Evolutionary conservation across 2,329 filamentous ascomycete species (phyloP), one percentile per base, ranked within the genome.

Genomic region (Ophiostoma angusticollis): DNA sequence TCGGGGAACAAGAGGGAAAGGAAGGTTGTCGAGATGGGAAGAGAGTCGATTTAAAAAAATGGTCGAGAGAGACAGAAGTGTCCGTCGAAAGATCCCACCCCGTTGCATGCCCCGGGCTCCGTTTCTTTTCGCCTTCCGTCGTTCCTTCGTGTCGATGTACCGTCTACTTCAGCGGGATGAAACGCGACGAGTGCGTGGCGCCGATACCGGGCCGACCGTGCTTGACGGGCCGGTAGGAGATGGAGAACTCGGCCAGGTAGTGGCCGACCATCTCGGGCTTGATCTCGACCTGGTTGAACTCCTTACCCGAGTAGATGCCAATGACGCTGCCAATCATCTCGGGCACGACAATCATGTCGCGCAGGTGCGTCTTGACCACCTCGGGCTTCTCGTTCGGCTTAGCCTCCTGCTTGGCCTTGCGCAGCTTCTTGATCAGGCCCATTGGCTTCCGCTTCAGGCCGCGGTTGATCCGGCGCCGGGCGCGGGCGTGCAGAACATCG

Each of bases 231-330:
- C 87, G 87, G 84, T 98, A 98, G 74, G 89, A 91, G 74, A 98
- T 98, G 55, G 87, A 95, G 79, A 98, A 98, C 73, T 98, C 91
- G 61, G 76, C 91, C 54, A 98, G 77, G 78, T 95, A 95, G 77
- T 96, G 89, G 66, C 91, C 91, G 68, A 98, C 91, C 91, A 98
- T 98, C 78, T 98, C 91, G 58, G 91, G 91, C 81, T 95, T 95
- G 74, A 98, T 91, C 72, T 98, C 91, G 58, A 98, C 87, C 78
- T 95, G 89, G 82, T 98, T 98, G 84, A 98, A 98, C 72, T 96
- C 87, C 82, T 98, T 98, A 64, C 91, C 91, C 54, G 85, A 94
- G 84, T 98, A 98, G 76, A 98, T 91, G 65, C 87, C 91, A 60
- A 98, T 83, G 60, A 98, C 89, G 68, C 76, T 84, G 60, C 91